These are phyloP conservation scores for Zygotorulaspora florentina DNA, from an alignment of 805 yeast genomes.

Conservation along the genomic window DNA sequence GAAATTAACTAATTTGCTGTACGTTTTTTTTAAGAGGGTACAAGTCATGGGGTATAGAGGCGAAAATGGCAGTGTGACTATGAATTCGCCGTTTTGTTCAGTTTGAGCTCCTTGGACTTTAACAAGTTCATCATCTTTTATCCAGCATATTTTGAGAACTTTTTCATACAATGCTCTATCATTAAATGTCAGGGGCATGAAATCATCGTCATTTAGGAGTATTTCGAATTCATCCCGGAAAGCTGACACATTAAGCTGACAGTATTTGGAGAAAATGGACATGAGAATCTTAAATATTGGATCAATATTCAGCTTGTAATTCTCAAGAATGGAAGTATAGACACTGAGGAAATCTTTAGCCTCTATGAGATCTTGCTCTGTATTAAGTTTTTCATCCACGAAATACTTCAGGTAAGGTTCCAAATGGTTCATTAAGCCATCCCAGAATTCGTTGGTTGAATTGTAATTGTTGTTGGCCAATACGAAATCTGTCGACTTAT, in stretches of 20 bases:
- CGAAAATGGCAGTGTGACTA: conserved; percentile 78
- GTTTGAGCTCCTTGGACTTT: conserved; percentile 9
- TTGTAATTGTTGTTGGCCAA: conserved; percentile 56
- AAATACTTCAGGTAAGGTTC: conserved; percentile 53
- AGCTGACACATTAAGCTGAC: conserved; percentile 49
- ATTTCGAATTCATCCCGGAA: conserved; percentile 60
- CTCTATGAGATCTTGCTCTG: conserved; percentile 44
- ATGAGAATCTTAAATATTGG: conserved; percentile 61
- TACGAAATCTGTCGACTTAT: conserved; percentile 57
- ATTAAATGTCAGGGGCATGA: conserved; percentile 77
- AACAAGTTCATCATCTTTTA: conserved; percentile 43
- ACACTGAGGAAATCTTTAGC: conserved; percentile 64
- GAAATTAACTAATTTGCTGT: conserved; percentile 61
- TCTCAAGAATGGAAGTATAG: conserved; percentile 72
- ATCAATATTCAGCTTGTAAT: conserved; percentile 55
- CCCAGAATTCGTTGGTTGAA: conserved; percentile 68
- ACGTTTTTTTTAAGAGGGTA: conserved; percentile 61
- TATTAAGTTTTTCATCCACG: conserved; percentile 40
- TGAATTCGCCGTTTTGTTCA: conserved; percentile 38
- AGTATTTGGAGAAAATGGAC: conserved; percentile 53
- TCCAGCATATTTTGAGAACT: conserved; percentile 67
- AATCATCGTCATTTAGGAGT: conserved; percentile 72
- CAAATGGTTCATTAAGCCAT: conserved; percentile 55
- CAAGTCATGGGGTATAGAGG: conserved; percentile 85
- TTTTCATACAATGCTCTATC: conserved; percentile 56